Percentiles rank a stretch among this genome's conserved stretches.
These are phyloP conservation scores for Thalassiosira hispida DNA, from an alignment of 352 stramenopile genomes.

Conservation along the genomic window DNA sequence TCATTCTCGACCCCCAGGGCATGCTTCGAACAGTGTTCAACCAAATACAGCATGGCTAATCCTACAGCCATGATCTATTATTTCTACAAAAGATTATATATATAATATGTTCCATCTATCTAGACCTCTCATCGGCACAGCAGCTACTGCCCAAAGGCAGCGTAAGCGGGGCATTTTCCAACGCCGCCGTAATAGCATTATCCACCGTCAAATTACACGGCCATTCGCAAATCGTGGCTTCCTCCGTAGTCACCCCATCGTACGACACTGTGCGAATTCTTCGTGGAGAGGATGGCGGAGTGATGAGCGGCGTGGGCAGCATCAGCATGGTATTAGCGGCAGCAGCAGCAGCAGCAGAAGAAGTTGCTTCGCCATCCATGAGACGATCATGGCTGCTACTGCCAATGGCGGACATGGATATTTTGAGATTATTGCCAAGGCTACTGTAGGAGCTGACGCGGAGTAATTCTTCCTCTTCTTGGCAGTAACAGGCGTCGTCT, in stretches of 20 bases:
- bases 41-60: too few relatives aligned
- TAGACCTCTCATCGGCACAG: not conserved
- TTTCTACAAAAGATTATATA: too few relatives aligned
- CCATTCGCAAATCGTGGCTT: constrained; percentile 63
- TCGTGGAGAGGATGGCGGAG: constrained; percentile 59
- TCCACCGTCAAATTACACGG: constrained; percentile 71
- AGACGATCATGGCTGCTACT: constrained; percentile 41
- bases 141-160: not conserved
- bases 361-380: not conserved
- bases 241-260: constrained; percentile 24
- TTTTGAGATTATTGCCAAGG: constrained; percentile 16
- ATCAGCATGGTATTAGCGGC: constrained; percentile 17
- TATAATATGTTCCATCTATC: too few relatives aligned
- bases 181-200: constrained; percentile 60
- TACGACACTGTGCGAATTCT: constrained; percentile 22
- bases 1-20: too few relatives aligned
- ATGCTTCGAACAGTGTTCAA: too few relatives aligned
- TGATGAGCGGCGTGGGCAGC: constrained; percentile 56
- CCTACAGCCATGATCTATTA: too few relatives aligned
- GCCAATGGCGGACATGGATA: constrained; percentile 30
- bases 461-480: not conserved
- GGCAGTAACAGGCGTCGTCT: not conserved
- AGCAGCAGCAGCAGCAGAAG: not conserved
- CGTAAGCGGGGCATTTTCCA: constrained; percentile 10
- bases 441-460: not conserved